Base-by-base conservation (phyloP, 1,139 yeast genomes). In the Geotrichum restrictum region DNA sequence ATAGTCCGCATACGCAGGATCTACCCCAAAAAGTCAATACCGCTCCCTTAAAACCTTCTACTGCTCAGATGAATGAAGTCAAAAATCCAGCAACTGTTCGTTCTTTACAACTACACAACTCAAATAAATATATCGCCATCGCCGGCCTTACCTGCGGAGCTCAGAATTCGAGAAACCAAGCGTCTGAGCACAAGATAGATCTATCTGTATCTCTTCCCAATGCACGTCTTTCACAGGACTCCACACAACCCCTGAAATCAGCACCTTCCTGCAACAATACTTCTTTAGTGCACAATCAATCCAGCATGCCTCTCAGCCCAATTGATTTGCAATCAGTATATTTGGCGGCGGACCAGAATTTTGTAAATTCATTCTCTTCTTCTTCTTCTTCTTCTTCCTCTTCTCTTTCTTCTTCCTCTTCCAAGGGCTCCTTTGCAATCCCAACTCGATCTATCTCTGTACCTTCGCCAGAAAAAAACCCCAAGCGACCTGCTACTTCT, bases 121-220 rank as follows among this genome's bases (percentile, higher is more conserved):
- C 29, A 24, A 5, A 5, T 24, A 24, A 24, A 24, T 24, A 24
- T 8, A 24, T 24, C 29, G 8, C 29, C 29, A 24, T 8, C 29
- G 8, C 29, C 29, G 8, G 7, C 8, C 5, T 5, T 24, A 24
- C 29, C n/a, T n/a, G n/a, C n/a, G n/a, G n/a, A n/a, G n/a, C n/a
- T n/a, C n/a, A n/a, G n/a, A n/a, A n/a, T n/a, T n/a, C n/a, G n/a
- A n/a, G n/a, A n/a, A n/a, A n/a, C n/a, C n/a, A n/a, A n/a, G n/a
- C n/a, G 29, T 34, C 33, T 21, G 24, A n/a, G 14, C 36, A 43
- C n/a, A 29, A 27, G 21, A n/a, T n/a, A n/a, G n/a, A n/a, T n/a
- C 45, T 6, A 3, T 43, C 46, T 3, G 37, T 27, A 21, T 39
- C 43, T 11, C 32, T 39, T n/a, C 43, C 43, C 6, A n/a, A 39